Conservation (phyloP, 805 yeast genomes). For the Metschnikowia cerradonensis region DNA sequence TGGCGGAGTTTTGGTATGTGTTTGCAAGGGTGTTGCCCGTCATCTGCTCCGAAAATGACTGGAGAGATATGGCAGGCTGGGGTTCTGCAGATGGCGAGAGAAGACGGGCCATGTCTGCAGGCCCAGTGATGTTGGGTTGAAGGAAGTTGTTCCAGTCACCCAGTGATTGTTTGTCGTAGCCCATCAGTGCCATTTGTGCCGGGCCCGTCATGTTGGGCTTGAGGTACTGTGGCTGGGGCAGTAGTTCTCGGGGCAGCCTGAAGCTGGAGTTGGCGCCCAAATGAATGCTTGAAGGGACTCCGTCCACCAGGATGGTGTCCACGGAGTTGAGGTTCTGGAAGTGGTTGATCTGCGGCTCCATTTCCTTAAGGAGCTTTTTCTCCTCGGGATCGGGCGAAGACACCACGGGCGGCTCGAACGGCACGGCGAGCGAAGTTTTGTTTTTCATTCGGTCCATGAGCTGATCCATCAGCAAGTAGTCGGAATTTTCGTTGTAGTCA, state of each 20-base stretch:
- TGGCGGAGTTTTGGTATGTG: conserved; percentile 32
- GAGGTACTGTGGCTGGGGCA: conserved; percentile 21
- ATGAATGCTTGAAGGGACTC: conserved; percentile 58
- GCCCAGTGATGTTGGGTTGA: conserved; percentile 28
- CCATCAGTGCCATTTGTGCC: conserved; percentile 36
- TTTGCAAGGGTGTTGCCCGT: conserved; percentile 33
- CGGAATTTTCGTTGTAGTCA: conserved; percentile 37
- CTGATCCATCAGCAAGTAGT: conserved; percentile 71
- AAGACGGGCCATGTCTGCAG: conserved; percentile 32
- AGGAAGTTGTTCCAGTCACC: conserved; percentile 10
- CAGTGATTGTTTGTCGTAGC: background rate
- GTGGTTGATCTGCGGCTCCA: conserved; percentile 64
- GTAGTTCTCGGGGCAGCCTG: conserved; percentile 12
- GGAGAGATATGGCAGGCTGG: conserved; percentile 33
- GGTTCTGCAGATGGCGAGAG: conserved; percentile 20
- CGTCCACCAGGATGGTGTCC: conserved; percentile 71
- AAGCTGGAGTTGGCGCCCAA: conserved; percentile 19
- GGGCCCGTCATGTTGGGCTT: conserved; percentile 48
- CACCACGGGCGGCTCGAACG: conserved; percentile 7
- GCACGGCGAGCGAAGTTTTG: conserved; percentile 9
- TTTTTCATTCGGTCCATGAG: conserved; percentile 44
- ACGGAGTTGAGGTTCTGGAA: conserved; percentile 70
- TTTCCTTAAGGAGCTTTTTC: conserved; percentile 65
- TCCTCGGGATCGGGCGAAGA: conserved; percentile 52
- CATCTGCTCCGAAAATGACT: conserved; percentile 40